Conservation (phyloP, 768 basidiomycete genomes). For the Cytidiella melzeri region DNA sequence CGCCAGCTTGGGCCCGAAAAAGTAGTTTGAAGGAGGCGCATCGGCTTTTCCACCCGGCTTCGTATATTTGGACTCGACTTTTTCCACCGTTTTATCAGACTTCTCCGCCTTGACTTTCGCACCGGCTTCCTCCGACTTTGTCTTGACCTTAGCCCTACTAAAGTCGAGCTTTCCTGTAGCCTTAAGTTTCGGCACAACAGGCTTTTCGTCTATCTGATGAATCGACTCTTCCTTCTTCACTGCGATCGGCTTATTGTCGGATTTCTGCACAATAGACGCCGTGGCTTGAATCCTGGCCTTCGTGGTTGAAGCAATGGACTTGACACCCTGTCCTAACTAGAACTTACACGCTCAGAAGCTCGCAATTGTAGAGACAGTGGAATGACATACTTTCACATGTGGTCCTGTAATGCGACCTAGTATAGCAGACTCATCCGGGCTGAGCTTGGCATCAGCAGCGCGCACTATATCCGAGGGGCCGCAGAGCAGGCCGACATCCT, state of each 20-base stretch:
- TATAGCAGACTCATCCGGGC: conserved; percentile 12
- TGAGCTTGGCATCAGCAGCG: conserved; percentile 25
- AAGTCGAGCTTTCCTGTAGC: conserved; percentile 53
- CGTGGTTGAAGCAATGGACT: conserved; percentile 10
- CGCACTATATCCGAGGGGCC: conserved; percentile 27
- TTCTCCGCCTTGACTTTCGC: conserved; percentile 14
- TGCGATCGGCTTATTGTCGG: conserved; percentile 3
- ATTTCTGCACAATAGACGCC: conserved; percentile 8
- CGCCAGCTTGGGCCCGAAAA: conserved; percentile 7
- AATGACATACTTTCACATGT: conserved; percentile 20
- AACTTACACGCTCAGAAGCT: neutral
- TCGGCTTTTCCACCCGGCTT: conserved; percentile 2
- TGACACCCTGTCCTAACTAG: conserved; percentile 16
- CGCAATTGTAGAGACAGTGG: too few relatives aligned
- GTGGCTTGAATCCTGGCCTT: conserved; percentile 3
- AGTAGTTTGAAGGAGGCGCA: neutral
- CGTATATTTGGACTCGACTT: neutral
- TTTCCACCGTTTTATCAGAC: conserved; percentile 13
- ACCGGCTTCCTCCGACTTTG: conserved; percentile 20
- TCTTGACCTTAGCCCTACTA: conserved; percentile 51
- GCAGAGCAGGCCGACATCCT: conserved; percentile 42
- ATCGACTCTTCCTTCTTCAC: conserved; percentile 22
- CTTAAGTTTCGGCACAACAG: conserved; percentile 25
- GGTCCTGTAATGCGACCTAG: conserved; percentile 24
- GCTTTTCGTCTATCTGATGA: conserved; percentile 14